These are phyloP conservation scores for Cudoniella acicularis DNA, from an alignment of 495 filamentous ascomycete genomes.

Conservation along the genomic window DNA sequence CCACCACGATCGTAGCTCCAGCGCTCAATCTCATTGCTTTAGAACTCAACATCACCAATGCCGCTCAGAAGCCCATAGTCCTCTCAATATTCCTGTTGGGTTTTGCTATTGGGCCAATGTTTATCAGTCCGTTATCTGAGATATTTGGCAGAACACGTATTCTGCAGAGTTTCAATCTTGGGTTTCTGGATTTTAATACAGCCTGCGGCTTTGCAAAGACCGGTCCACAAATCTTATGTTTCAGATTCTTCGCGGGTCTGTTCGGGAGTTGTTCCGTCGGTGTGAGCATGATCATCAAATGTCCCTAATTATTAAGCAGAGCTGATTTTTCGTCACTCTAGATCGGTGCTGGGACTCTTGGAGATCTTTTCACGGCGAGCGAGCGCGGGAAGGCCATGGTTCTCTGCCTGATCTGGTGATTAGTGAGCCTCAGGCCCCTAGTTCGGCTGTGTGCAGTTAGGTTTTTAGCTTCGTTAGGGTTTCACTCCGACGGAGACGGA, in stretches of 20 bases:
- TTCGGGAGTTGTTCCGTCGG: constrained; percentile 31
- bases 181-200: constrained; percentile 55
- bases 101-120: constrained; percentile 59
- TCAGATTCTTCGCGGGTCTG: constrained; percentile 47
- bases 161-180: constrained; percentile 46
- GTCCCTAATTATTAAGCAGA: too few species aligned
- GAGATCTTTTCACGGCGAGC: constrained; percentile 60
- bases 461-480: too few species aligned
- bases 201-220: constrained; percentile 53
- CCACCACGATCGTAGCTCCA: constrained; percentile 70
- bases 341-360: constrained; percentile 57
- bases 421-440: too few species aligned
- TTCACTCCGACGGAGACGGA: too few species aligned
- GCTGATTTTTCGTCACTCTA: not conserved
- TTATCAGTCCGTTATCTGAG: constrained; percentile 61
- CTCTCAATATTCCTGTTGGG: constrained; percentile 74
- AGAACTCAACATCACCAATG: constrained; percentile 57
- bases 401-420: too few species aligned
- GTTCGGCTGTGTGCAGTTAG: too few species aligned
- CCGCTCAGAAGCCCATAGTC: constrained; percentile 53
- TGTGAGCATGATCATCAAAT: not conserved
- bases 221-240: constrained; percentile 48
- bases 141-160: constrained; percentile 58
- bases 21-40: constrained; percentile 49
- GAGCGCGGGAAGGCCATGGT: constrained; percentile 61